These are phyloP conservation scores for Phytophthora gonapodyides DNA, from an alignment of 352 stramenopile species.

Conservation along the genomic window DNA sequence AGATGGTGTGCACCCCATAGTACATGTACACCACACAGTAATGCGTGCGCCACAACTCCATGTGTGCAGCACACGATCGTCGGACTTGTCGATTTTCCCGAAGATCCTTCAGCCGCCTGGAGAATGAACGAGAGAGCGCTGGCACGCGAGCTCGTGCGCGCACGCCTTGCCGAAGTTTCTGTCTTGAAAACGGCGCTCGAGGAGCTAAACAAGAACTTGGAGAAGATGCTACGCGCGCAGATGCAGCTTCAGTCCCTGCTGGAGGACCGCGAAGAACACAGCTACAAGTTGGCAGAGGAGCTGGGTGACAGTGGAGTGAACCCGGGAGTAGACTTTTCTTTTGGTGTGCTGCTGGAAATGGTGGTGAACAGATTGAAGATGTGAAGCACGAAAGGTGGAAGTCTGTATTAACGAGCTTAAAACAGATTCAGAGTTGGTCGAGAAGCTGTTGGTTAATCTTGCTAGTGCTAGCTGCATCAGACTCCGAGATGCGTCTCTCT, in stretches of 20 bases:
- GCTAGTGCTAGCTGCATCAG: not conserved
- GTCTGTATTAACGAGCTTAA: conserved; percentile 8
- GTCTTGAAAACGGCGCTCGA: not conserved
- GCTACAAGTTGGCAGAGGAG: not conserved
- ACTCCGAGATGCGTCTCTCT: not conserved
- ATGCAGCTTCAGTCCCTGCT: not conserved
- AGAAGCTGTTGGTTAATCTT: conserved; percentile 1
- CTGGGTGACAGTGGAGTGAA: not conserved
- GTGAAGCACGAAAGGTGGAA: not conserved
- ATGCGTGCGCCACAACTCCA: not conserved
- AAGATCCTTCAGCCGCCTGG: no score
- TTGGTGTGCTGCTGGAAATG: conserved; percentile 2
- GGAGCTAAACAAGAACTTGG: not conserved
- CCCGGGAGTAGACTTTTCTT: not conserved
- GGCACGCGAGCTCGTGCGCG: conserved; percentile 1
- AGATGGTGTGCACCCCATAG: not conserved
- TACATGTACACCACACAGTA: no score
- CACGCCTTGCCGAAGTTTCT: not conserved
- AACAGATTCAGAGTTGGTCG: conserved; percentile 2
- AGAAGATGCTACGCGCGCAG: not conserved
- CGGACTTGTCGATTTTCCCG: not conserved
- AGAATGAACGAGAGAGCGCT: not conserved
- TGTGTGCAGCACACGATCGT: not conserved
- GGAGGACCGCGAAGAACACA: conserved; percentile 2
- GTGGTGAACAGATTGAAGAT: conserved; percentile 1